Percentiles rank a stretch among this genome's conserved stretches.
phyloP scores from a whole-genome alignment of 306 rosid genomes.

The Lithocarpus polystachyus region DNA sequence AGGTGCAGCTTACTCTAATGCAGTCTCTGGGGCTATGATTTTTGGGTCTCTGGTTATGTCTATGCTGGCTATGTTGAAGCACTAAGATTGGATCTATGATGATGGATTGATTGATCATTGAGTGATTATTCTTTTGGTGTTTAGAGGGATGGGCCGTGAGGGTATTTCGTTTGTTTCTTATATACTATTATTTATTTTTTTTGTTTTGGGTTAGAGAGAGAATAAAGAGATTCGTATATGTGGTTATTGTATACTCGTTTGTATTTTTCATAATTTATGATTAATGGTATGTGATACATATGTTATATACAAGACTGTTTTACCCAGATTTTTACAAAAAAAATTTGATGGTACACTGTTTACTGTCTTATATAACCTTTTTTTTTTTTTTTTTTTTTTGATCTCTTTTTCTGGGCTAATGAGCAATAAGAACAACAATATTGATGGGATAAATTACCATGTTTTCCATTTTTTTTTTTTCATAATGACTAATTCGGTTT shows the following conservation, averaged over 20 bases:
- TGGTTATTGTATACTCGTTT: not conserved
- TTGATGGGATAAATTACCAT: too few species aligned
- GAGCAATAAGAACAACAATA: too few species aligned
- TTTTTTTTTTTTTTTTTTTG: too few species aligned
- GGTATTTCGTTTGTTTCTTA: not conserved
- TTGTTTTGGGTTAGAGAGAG: slow-evolving; percentile 18
- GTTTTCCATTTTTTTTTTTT: too few species aligned
- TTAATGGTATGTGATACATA: not conserved
- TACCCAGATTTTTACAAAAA: too few species aligned
- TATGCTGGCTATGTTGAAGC: slow-evolving; percentile 26
- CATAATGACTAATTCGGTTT: too few species aligned
- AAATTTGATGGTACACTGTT: too few species aligned
- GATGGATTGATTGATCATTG: too few species aligned
- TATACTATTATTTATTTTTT: not conserved
- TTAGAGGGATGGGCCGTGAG: not conserved
- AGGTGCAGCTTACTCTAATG: slow-evolving; percentile 28
- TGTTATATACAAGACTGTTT: too few species aligned
- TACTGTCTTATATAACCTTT: too few species aligned
- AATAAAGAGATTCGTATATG: slow-evolving; percentile 7
- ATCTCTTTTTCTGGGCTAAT: too few species aligned
- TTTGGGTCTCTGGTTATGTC: slow-evolving; percentile 31
- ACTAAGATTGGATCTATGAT: not conserved
- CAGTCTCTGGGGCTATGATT: slow-evolving; percentile 30
- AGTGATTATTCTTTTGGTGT: not conserved
- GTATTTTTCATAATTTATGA: not conserved